These are phyloP conservation scores for Pezicula carpinea DNA, from an alignment of 2,329 filamentous ascomycete species.

Conservation along the genomic window DNA sequence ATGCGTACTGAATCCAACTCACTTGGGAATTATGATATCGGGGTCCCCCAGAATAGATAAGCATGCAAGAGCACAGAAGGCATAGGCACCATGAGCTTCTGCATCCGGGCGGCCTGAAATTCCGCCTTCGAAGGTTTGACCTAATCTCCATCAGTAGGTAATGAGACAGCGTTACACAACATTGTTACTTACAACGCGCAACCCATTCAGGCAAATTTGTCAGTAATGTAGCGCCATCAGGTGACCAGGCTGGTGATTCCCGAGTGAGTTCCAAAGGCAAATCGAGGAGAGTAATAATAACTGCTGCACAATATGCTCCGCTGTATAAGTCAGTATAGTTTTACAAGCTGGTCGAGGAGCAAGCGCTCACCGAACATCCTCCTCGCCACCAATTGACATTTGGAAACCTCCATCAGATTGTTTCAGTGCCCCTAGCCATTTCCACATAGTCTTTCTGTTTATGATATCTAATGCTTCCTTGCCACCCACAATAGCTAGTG, in stretches of 20 bases:
- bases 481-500: constrained; percentile 74
- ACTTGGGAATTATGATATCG: constrained; percentile 67
- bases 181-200: constrained; percentile 60
- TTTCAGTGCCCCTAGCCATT: constrained; percentile 83
- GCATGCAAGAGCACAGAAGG: constrained; percentile 88
- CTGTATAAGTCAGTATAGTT: constrained; percentile 37
- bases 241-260: constrained; percentile 62
- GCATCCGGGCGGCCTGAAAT: constrained; percentile 80
- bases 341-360: neutral
- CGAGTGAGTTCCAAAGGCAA: constrained; percentile 74
- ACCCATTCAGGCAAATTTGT: constrained; percentile 77
- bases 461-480: constrained; percentile 69
- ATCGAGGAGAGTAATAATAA: constrained; percentile 77
- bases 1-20: constrained; percentile 31
- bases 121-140: constrained; percentile 92
- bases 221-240: constrained; percentile 62
- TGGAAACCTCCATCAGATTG: constrained; percentile 85
- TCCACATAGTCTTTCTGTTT: constrained; percentile 83
- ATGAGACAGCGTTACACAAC: constrained; percentile 1
- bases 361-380: constrained; percentile 73
- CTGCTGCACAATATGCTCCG: constrained; percentile 87
- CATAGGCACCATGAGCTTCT: constrained; percentile 95
- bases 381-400: constrained; percentile 80
- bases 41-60: constrained; percentile 82
- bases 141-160: constrained; percentile 35